A percentile compares a stretch with the other conserved stretches of the same genome.
Evolutionary conservation across 2,329 filamentous ascomycete genomes (phyloP).

Genomic region (Penicillium hordei): DNA sequence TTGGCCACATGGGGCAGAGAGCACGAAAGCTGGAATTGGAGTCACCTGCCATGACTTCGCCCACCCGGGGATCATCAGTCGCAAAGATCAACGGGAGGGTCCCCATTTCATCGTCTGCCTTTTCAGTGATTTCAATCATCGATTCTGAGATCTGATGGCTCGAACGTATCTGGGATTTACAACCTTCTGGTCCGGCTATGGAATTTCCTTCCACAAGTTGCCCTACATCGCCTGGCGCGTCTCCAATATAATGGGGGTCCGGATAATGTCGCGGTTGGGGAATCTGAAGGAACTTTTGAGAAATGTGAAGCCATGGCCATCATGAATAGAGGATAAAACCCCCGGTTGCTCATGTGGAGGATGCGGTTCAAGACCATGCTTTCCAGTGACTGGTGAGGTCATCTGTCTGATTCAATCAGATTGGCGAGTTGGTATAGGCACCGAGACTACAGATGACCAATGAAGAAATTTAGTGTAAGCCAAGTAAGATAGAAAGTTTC

Average conservation of each 20-base stretch:
- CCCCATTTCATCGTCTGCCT: too few relatives aligned
- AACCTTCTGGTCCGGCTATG: too few relatives aligned
- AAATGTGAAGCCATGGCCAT: constrained; percentile 25
- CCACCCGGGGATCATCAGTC: constrained; percentile 56
- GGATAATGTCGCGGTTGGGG: constrained; percentile 41
- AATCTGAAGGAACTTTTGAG: constrained; percentile 30
- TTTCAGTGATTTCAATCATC: too few relatives aligned
- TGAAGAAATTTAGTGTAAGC: background rate
- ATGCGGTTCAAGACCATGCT: background rate
- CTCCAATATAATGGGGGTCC: constrained; percentile 18
- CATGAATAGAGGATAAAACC: constrained; percentile 3
- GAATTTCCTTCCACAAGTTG: too few relatives aligned
- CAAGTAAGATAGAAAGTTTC: background rate
- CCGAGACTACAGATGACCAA: background rate
- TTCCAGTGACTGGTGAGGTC: constrained; percentile 17
- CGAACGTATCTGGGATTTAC: too few relatives aligned
- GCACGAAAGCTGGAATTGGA: constrained; percentile 47
- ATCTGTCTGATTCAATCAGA: background rate
- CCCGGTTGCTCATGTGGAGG: constrained; percentile 6
- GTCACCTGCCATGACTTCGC: too few relatives aligned
- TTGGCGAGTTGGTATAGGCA: background rate
- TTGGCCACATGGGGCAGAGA: constrained; percentile 53
- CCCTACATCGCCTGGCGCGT: too few relatives aligned
- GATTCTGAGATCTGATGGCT: too few relatives aligned
- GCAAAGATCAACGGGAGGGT: constrained; percentile 35